phyloP scores from a whole-genome alignment of 345 rosid species.

The Corymbia maculata region DNA sequence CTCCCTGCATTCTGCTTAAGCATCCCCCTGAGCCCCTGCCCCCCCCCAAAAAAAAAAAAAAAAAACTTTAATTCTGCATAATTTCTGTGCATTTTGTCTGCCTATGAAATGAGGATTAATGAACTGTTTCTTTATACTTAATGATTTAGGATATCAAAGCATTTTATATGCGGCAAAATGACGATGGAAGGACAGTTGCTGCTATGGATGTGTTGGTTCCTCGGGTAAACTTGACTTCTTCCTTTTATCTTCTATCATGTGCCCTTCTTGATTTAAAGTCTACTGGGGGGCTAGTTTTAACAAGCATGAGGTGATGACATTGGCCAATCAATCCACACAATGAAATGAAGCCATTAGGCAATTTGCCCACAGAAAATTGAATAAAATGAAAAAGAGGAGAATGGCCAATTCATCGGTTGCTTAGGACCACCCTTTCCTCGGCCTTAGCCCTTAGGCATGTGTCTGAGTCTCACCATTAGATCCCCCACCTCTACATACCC shows the following conservation, averaged over 20 bases:
- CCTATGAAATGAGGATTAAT: not conserved
- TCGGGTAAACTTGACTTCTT: constrained; percentile 41
- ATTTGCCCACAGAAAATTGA: not conserved
- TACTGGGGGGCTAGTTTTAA: not conserved
- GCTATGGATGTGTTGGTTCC: constrained; percentile 99
- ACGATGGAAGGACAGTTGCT: constrained; percentile 96
- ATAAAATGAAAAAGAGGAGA: not conserved
- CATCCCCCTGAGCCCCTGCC: not conserved
- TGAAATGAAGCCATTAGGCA: not conserved
- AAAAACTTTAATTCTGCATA: not conserved
- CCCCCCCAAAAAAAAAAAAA: not conserved
- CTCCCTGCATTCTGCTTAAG: not conserved
- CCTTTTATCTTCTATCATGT: not conserved
- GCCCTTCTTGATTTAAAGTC: not conserved
- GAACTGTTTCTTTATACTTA: not conserved
- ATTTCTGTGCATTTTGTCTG: not conserved
- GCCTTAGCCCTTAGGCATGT: not conserved
- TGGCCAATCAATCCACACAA: not conserved
- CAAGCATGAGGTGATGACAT: not conserved
- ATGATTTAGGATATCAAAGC: constrained; percentile 81
- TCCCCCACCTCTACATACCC: not conserved
- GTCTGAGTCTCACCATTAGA: not conserved
- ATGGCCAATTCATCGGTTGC: not conserved
- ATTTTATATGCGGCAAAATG: constrained; percentile 95
- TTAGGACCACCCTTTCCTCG: not conserved